These are phyloP conservation scores for Stachybotrys echinatus DNA, from an alignment of 2,329 filamentous ascomycete species.

Conservation along the genomic window DNA sequence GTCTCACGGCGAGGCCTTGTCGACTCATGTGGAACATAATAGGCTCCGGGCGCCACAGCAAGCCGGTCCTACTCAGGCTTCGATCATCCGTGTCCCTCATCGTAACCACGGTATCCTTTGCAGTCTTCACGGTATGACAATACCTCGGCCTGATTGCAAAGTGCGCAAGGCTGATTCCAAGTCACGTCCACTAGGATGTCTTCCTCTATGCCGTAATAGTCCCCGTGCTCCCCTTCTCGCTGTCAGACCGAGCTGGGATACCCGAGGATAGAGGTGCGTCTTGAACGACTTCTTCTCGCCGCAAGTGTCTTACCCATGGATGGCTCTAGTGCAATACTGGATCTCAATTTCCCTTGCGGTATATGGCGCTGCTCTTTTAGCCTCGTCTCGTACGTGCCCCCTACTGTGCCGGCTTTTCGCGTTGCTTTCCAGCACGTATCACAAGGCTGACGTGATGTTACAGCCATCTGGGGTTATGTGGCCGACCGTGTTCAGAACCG, in stretches of 20 bases:
- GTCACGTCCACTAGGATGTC: conserved; percentile 20
- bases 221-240: conserved; percentile 25
- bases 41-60: conserved; percentile 1
- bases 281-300: neutral
- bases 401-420: neutral
- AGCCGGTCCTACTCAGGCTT: conserved; percentile 21
- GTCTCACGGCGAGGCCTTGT: neutral
- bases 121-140: conserved; percentile 25
- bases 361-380: conserved; percentile 23
- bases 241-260: conserved; percentile 5
- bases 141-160: neutral
- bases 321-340: conserved; percentile 23
- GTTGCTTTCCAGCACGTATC: neutral
- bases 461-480: conserved; percentile 29
- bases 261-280: neutral
- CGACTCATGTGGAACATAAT: neutral
- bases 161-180: neutral
- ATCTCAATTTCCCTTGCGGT: conserved; percentile 28
- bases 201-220: conserved; percentile 29
- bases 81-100: conserved; percentile 26
- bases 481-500: conserved; percentile 27
- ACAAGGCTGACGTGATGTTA: conserved; percentile 2
- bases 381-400: conserved; percentile 21
- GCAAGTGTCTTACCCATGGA: neutral
- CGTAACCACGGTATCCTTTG: conserved; percentile 24